Conservation (phyloP, 176 grass and related monocot species). For the Hyparrhenia diplandra region DNA sequence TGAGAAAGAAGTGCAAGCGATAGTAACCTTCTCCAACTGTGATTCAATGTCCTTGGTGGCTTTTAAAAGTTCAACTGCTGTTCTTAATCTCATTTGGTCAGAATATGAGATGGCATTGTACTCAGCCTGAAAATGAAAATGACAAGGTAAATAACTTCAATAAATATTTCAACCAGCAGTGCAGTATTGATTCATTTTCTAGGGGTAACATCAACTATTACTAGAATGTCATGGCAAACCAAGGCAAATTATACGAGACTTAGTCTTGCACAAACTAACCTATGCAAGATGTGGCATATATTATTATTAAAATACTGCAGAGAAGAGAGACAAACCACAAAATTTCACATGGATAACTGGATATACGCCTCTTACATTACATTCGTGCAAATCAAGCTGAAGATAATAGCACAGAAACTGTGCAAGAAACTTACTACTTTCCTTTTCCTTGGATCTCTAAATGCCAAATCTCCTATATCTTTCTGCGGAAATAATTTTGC, state of each 20-base stretch:
- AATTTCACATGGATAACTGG: background rate
- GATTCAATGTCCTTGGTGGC: slow-evolving; percentile 87
- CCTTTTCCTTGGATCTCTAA: slow-evolving; percentile 85
- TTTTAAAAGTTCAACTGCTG: slow-evolving; percentile 90
- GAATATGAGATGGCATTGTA: slow-evolving; percentile 87
- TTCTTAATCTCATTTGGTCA: slow-evolving; percentile 87
- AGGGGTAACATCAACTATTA: background rate
- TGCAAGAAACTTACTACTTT: slow-evolving; percentile 60
- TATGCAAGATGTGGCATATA: background rate
- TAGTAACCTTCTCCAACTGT: slow-evolving; percentile 64
- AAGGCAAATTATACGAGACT: background rate
- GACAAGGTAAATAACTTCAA: background rate
- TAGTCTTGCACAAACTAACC: background rate
- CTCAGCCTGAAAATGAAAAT: slow-evolving; percentile 66
- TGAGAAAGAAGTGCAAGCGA: background rate
- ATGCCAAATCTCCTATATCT: slow-evolving; percentile 91
- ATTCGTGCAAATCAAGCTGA: slow-evolving; percentile 4
- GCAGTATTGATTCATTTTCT: background rate
- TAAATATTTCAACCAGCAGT: background rate
- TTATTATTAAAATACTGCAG: background rate
- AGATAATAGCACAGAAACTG: background rate
- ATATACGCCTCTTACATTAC: slow-evolving; percentile 14
- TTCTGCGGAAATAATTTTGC: slow-evolving; percentile 91
- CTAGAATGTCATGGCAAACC: background rate
- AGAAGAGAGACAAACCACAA: background rate